Percentiles rank a stretch among this genome's conserved stretches.
Conservation (phyloP, 2,329 filamentous ascomycete genomes). For the Trichophyton schoenleinii region DNA sequence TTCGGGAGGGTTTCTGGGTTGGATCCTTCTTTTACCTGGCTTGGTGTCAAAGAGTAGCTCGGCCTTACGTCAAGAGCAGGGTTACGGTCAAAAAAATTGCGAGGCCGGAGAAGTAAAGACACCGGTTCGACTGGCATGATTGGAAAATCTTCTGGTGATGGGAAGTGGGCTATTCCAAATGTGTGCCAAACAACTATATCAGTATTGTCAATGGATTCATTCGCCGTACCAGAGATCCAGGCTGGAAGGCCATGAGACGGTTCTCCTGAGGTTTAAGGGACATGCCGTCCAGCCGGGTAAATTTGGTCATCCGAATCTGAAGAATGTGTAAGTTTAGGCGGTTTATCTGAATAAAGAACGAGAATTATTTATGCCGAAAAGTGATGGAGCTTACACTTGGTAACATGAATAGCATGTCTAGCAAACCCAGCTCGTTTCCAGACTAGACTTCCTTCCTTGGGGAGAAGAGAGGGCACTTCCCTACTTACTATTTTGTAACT, state of each 20-base stretch:
- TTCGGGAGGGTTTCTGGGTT: conserved; percentile 21
- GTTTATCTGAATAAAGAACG: too few species aligned
- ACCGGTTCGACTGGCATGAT: conserved; percentile 84
- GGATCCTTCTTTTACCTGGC: conserved; percentile 43
- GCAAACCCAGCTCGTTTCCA: conserved; percentile 87
- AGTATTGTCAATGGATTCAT: conserved; percentile 60
- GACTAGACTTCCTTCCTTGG: conserved; percentile 67
- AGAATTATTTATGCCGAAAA: too few species aligned
- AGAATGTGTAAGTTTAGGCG: background rate
- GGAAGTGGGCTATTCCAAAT: conserved; percentile 83
- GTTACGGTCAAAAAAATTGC: conserved; percentile 73
- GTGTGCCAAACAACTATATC: conserved; percentile 91
- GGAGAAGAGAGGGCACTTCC: conserved; percentile 44
- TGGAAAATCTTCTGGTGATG: conserved; percentile 79
- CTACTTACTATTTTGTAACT: background rate
- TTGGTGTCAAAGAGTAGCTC: conserved; percentile 60
- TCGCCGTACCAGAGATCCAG: conserved; percentile 57
- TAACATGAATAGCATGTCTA: conserved; percentile 75
- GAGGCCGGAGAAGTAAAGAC: conserved; percentile 61
- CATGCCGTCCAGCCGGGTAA: conserved; percentile 65
- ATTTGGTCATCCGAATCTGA: conserved; percentile 67
- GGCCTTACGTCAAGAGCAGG: conserved; percentile 71
- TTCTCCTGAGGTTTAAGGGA: conserved; percentile 74
- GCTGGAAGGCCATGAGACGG: conserved; percentile 59
- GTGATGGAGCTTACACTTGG: conserved; percentile 50